Percentiles rank a stretch among this genome's conserved stretches.
phyloP scores from a whole-genome alignment of 768 basidiomycete genomes.

The Trametes punicea region DNA sequence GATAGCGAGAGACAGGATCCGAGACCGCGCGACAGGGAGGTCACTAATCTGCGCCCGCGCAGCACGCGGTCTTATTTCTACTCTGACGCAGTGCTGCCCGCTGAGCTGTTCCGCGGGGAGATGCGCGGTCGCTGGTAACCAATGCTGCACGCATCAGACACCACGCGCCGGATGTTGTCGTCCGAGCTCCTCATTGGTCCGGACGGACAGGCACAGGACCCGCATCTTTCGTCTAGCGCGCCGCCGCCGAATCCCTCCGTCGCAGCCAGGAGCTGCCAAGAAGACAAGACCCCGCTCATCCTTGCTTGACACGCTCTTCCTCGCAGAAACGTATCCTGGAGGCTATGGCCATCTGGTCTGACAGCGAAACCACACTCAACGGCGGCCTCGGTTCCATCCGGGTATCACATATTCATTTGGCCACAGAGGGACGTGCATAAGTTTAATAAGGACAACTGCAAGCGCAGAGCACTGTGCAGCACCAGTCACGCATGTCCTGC shows the following conservation, averaged over 20 bases:
- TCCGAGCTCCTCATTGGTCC: not conserved
- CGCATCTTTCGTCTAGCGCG: not conserved
- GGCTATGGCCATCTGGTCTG: not conserved
- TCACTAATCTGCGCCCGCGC: not conserved
- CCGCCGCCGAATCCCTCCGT: not conserved
- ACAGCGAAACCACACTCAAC: no score
- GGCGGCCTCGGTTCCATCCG: not conserved
- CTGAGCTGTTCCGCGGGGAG: not conserved
- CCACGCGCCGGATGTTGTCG: not conserved
- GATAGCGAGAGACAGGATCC: slow-evolving; percentile 13
- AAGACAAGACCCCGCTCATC: not conserved
- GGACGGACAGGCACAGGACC: not conserved
- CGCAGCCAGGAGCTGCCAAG: slow-evolving; percentile 10
- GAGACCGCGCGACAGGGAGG: slow-evolving; percentile 14
- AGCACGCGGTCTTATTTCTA: no score
- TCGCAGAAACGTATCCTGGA: not conserved
- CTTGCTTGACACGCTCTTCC: not conserved
- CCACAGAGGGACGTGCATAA: no score
- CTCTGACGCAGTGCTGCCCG: no score
- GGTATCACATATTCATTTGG: not conserved
- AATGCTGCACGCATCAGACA: slow-evolving; percentile 3
- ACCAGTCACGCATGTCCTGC: no score
- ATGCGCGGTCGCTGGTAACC: slow-evolving; percentile 6
- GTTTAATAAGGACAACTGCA: no score
- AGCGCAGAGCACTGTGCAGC: no score